Evolutionary conservation across 1,139 yeast species (phyloP).

Genomic region (Candida albicans): DNA sequence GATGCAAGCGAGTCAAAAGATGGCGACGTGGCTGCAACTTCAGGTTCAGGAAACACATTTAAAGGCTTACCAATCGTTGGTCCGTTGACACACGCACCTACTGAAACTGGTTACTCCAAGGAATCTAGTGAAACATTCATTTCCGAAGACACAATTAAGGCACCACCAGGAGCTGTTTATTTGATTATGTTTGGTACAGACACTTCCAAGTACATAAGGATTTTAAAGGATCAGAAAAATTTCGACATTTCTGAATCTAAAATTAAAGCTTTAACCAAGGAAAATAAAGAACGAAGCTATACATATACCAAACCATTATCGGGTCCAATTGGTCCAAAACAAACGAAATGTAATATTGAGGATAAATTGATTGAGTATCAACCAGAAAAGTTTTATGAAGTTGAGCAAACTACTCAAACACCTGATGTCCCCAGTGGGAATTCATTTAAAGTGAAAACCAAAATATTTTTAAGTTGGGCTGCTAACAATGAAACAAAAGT

Average conservation of each 20-base stretch:
- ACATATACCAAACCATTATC: conserved; percentile 76
- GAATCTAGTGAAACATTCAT: conserved; percentile 63
- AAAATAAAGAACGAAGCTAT: conserved; percentile 53
- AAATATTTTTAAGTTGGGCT: conserved; percentile 74
- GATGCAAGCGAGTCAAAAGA: conserved; percentile 6
- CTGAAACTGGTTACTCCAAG: conserved; percentile 44
- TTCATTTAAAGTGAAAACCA: conserved; percentile 73
- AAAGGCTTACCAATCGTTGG: conserved; percentile 41
- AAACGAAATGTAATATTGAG: conserved; percentile 76
- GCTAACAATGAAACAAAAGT: conserved; percentile 64
- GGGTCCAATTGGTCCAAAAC: conserved; percentile 92
- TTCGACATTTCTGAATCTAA: conserved; percentile 55
- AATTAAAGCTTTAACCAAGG: conserved; percentile 43
- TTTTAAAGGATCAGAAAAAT: conserved; percentile 70
- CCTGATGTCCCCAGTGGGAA: conserved; percentile 97
- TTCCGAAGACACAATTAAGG: conserved; percentile 58
- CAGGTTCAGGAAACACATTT: conserved; percentile 19
- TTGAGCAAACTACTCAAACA: conserved; percentile 67
- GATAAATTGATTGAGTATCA: conserved; percentile 71
- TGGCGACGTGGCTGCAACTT: conserved; percentile 5
- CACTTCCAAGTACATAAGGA: conserved; percentile 51
- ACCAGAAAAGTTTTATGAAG: conserved; percentile 53
- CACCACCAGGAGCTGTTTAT: conserved; percentile 82
- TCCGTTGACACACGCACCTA: conserved; percentile 40
- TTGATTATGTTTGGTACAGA: conserved; percentile 74